Percentiles rank a stretch among this genome's conserved stretches.
These are phyloP conservation scores for Dendrobium chrysotoxum DNA, from an alignment of 106 monocot species.

Conservation along the genomic window DNA sequence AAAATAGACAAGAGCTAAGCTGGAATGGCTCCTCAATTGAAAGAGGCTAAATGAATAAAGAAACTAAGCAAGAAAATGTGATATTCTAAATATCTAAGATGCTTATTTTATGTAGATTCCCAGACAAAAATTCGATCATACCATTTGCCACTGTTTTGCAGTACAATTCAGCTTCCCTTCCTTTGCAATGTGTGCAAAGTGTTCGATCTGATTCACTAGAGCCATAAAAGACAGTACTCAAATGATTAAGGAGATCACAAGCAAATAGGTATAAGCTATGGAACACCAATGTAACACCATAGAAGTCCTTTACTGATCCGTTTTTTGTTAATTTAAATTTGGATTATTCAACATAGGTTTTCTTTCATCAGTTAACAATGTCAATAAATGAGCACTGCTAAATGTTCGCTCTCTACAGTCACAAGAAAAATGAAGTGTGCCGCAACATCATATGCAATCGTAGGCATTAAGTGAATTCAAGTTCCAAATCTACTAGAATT, in stretches of 20 bases:
- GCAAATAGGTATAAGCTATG: neutral
- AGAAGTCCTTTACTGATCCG: neutral
- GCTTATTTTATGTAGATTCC: neutral
- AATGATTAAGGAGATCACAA: neutral
- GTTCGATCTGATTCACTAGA: conserved; percentile 67
- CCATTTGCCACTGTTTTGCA: conserved; percentile 93
- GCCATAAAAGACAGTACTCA: conserved; percentile 4
- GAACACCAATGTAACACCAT: neutral
- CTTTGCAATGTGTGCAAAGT: conserved; percentile 88
- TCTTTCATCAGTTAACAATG: neutral
- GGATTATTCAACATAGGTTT: neutral
- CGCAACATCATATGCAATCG: neutral
- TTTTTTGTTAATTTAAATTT: neutral
- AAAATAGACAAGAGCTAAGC: neutral
- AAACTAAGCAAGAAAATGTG: neutral
- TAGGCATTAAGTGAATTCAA: neutral
- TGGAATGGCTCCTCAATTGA: neutral
- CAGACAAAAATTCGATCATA: conserved; percentile 10
- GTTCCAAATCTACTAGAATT: neutral
- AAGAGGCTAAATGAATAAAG: neutral
- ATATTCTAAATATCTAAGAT: neutral
- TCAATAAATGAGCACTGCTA: neutral
- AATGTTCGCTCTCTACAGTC: neutral
- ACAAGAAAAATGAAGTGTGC: neutral
- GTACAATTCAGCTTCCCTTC: conserved; percentile 96